Conservation (phyloP, 1,139 yeast species). For the Zygosaccharomyces pseudobailii region DNA sequence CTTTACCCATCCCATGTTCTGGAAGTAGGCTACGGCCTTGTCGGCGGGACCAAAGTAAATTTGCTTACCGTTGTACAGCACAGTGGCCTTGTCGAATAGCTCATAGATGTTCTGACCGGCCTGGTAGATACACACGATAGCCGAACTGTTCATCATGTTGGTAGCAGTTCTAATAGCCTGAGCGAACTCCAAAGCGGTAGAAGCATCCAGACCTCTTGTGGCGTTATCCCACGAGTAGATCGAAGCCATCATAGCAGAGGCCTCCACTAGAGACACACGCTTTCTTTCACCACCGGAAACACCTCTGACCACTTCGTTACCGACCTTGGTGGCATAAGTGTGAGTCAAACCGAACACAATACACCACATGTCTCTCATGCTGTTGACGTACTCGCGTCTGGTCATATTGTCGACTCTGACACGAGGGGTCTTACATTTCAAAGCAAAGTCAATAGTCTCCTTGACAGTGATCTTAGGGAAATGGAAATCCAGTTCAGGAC, state of each 20-base stretch:
- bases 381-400: slow-evolving; percentile 45
- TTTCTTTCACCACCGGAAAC: slow-evolving; percentile 65
- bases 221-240: slow-evolving; percentile 72
- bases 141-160: slow-evolving; percentile 49
- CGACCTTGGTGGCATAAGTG: slow-evolving; percentile 52
- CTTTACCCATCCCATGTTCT: slow-evolving; percentile 55
- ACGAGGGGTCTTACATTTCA: slow-evolving; percentile 57
- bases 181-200: slow-evolving; percentile 64
- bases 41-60: slow-evolving; percentile 54
- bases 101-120: slow-evolving; percentile 64
- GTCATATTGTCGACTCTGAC: slow-evolving; percentile 46
- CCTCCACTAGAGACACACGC: slow-evolving; percentile 61
- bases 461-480: slow-evolving; percentile 62
- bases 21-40: slow-evolving; percentile 52
- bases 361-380: slow-evolving; percentile 47
- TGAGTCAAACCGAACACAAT: slow-evolving; percentile 58
- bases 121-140: slow-evolving; percentile 60
- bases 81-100: slow-evolving; percentile 60
- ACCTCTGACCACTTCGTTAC: slow-evolving; percentile 58
- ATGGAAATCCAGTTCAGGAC: slow-evolving; percentile 59
- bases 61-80: slow-evolving; percentile 55
- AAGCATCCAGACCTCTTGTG: slow-evolving; percentile 74
- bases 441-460: slow-evolving; percentile 57
- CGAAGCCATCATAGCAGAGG: slow-evolving; percentile 52
- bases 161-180: slow-evolving; percentile 60